Evolutionary conservation across 2,329 filamentous ascomycete species (phyloP), one percentile per base, ranked within the genome.

Genomic region (Fusarium goolgardi): DNA sequence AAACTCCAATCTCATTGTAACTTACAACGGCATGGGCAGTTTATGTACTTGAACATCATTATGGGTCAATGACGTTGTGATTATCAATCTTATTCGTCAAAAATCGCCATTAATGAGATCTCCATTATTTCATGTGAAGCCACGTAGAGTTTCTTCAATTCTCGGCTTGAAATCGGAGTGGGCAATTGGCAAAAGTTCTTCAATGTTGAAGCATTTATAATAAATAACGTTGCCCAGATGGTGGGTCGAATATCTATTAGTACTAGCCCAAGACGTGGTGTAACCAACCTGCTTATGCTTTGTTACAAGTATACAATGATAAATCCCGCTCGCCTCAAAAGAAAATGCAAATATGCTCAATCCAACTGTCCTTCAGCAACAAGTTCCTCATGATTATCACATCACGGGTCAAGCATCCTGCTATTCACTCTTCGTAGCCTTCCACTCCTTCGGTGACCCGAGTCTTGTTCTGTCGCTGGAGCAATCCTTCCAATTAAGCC

Each of bases 381-480:
- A 49, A 32, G 27, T 29, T 29, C 27, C 27, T 29, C 27, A 18
- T 18, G 6, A 20, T 39, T 35, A n/a, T 16, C 16, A 35, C n/a
- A 62, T 74, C 59, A 73, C 37, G 61, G 34, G n/a, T 70, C 71
- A 29, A 65, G 55, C n/a, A 79, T 51, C 55, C 59, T 75, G 62
- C 75, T 77, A 70, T 78, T 81, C 25, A 75, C 71, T 53, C 75
- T 75, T 45, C 78, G 73, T 32, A 74, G 61, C 40, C 79, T 73
- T 37, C 78, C 77, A 35, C 79, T 81, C 49, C 80, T 72, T 29
- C 79, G 73, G 27, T 76, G 59, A 13, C 60, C 56, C 4, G 58
- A 65, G 25, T 77, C 74, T 40, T 73, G 67, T 23, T 71, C 69
- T 39, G 41, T 51, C 9, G 45, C 49, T 51, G 49, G 20, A 9